These are phyloP conservation scores for Fusarium nurragi DNA, from an alignment of 2,329 filamentous ascomycete genomes.

Conservation along the genomic window DNA sequence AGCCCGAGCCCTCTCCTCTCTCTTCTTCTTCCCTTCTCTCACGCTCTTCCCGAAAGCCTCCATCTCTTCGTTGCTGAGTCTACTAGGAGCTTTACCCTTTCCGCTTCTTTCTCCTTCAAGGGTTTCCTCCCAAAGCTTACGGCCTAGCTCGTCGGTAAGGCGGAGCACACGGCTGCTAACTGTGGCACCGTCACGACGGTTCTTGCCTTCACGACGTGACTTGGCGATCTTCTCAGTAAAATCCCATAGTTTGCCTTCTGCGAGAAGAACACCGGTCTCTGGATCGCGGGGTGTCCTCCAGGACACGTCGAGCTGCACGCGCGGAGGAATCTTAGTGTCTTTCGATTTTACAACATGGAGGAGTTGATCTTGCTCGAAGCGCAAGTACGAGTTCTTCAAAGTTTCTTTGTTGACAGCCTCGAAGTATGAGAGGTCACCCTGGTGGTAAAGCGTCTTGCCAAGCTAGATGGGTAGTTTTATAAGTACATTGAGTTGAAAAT, in stretches of 20 bases:
- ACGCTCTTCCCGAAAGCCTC: constrained; percentile 54
- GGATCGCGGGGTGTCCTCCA: constrained; percentile 78
- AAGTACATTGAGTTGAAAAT: constrained; percentile 9
- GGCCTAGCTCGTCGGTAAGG: constrained; percentile 78
- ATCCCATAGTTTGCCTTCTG: constrained; percentile 85
- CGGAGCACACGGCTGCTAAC: constrained; percentile 83
- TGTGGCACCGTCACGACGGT: constrained; percentile 89
- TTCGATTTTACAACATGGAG: constrained; percentile 77
- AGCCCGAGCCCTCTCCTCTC: constrained; percentile 61
- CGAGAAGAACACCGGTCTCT: constrained; percentile 67
- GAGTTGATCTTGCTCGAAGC: constrained; percentile 92
- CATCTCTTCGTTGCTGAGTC: constrained; percentile 62
- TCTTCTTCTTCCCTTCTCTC: constrained; percentile 58
- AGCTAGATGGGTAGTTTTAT: constrained; percentile 60
- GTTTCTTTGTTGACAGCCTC: constrained; percentile 99
- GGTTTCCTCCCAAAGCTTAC: constrained; percentile 71
- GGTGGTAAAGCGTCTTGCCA: constrained; percentile 96
- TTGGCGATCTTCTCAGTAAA: constrained; percentile 89
- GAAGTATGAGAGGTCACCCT: constrained; percentile 96
- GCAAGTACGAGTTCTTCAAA: constrained; percentile 88
- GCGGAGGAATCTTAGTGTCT: constrained; percentile 67
- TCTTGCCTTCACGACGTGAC: constrained; percentile 90
- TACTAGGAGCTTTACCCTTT: constrained; percentile 52
- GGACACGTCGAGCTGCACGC: constrained; percentile 74
- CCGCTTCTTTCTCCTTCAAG: constrained; percentile 50